phyloP scores from a whole-genome alignment of 352 stramenopile genomes.

The Phytophthora sansomeana region DNA sequence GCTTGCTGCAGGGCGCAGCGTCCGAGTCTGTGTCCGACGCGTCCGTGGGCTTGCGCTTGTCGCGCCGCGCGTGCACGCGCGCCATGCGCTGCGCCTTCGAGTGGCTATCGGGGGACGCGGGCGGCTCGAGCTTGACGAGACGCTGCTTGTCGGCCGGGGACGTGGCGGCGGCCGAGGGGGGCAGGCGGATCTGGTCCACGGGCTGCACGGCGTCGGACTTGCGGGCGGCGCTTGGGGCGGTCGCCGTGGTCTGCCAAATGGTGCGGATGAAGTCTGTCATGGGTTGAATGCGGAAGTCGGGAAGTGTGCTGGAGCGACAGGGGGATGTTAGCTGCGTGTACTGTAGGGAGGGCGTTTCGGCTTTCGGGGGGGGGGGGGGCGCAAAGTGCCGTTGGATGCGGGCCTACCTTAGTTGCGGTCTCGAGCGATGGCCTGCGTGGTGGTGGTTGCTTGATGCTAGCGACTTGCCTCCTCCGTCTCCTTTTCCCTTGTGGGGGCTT shows the following conservation, averaged over 20 bases:
- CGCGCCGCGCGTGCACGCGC: conserved; percentile 72
- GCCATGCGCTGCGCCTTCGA: conserved; percentile 76
- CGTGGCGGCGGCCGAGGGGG: conserved; percentile 34
- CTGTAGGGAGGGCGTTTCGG: conserved; percentile 19
- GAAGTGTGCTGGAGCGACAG: conserved; percentile 37
- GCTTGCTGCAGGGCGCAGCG: conserved; percentile 53
- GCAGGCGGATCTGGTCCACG: conserved; percentile 72
- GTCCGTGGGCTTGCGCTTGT: conserved; percentile 77
- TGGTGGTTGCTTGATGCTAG: neutral
- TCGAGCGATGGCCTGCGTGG: neutral
- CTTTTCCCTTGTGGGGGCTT: conserved; percentile 42
- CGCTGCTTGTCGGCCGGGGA: conserved; percentile 40
- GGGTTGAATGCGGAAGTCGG: conserved; percentile 11
- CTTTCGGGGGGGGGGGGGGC: conserved; percentile 2
- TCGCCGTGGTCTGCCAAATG: conserved; percentile 58
- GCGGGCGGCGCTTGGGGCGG: conserved; percentile 5
- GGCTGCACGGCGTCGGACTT: conserved; percentile 52
- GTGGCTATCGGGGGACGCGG: conserved; percentile 21
- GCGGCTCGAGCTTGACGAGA: conserved; percentile 69
- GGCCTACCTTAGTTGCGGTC: conserved; percentile 27
- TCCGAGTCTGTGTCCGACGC: neutral
- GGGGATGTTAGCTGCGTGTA: conserved; percentile 21
- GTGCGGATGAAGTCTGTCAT: conserved; percentile 87
- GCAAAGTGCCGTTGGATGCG: conserved; percentile 23
- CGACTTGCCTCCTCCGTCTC: conserved; percentile 34